Conservation (phyloP, 1,284 basidiomycete genomes). For the Bjerkandera adusta region DNA sequence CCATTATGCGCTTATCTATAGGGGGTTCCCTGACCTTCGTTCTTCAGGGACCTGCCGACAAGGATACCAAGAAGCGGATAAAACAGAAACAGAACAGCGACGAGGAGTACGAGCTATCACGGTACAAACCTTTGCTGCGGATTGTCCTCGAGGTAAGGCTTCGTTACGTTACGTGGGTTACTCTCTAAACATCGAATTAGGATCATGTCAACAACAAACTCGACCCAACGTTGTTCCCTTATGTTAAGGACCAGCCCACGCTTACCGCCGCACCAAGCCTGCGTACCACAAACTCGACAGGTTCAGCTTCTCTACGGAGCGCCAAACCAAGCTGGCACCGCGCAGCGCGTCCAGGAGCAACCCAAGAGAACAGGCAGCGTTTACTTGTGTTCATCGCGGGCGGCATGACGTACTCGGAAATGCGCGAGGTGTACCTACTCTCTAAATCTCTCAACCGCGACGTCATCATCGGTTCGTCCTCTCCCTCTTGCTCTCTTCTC, state of each 20-base stretch:
- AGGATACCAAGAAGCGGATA: slow-evolving; percentile 64
- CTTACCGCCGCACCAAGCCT: slow-evolving; percentile 42
- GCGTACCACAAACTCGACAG: slow-evolving; percentile 33
- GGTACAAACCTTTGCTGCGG: slow-evolving; percentile 87
- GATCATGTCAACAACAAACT: slow-evolving; percentile 82
- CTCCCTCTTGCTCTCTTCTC: neutral
- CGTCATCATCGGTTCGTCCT: slow-evolving; percentile 78
- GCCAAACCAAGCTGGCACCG: slow-evolving; percentile 86
- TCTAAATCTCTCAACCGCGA: slow-evolving; percentile 80
- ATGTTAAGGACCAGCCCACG: slow-evolving; percentile 83
- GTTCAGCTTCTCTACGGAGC: slow-evolving; percentile 75
- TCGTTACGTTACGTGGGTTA: slow-evolving; percentile 2
- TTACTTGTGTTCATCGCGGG: slow-evolving; percentile 92
- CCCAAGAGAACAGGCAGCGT: slow-evolving; percentile 71
- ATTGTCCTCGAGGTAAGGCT: slow-evolving; percentile 48
- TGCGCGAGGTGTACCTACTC: slow-evolving; percentile 84
- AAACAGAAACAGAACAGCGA: slow-evolving; percentile 71
- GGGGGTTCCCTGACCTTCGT: slow-evolving; percentile 2
- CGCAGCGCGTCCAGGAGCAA: slow-evolving; percentile 52
- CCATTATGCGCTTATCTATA: slow-evolving; percentile 2
- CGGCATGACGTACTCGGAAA: slow-evolving; percentile 96
- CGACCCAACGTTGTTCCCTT: slow-evolving; percentile 84
- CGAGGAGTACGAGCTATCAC: slow-evolving; percentile 94
- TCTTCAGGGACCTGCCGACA: slow-evolving; percentile 61
- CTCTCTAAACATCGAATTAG: slow-evolving; percentile 38